Evolutionary conservation across 768 basidiomycete genomes (phyloP), one percentile per base, ranked within the genome.

Genomic region (Boletus tomentosulus): DNA sequence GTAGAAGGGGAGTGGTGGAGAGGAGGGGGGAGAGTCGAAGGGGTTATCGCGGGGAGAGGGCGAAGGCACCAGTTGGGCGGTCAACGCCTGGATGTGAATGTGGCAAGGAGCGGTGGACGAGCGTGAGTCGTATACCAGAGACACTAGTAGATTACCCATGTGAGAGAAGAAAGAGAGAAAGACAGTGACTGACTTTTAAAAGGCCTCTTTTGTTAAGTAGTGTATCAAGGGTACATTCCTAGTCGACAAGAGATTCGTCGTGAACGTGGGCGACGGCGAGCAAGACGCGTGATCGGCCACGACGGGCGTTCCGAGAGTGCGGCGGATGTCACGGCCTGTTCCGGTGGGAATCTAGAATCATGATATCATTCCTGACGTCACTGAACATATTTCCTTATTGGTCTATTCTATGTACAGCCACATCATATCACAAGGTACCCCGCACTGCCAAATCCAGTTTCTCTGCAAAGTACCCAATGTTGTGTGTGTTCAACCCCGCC

Each of bases 401-500:
- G 19, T 43, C 10, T 7, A 45, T 13, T 46, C 15, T 34, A 48
- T 62, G 53, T 55, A 64, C 56, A 52, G 62, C 48, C 62, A 69
- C 28, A 38, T 55, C 66, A 78, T 24, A 46, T 55, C 65, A 78
- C 53, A 78, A 59, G 50, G 69, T 61, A 6, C 76, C 76, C 37
- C 83, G 78, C 46, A 90, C 82, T 12, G 78, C 87, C 65, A 73
- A 77, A 73, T 92, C 88, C 57, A 93, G 67, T 60, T 74, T 74
- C 66, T 76, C 76, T 22, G 86, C 90, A 77, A 92, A 84, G 69
- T 89, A 88, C 34, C 71, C 53, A n/a, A 96, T 70, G 72, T 95
- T 97, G 55, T 76, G 65, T 44, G 74, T 81, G 77, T 93, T 96
- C 74, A 96, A 70, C 15, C 90, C 94, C 4, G 93, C 91, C 93